Conservation (phyloP, 257 asterid species). For the Datura wrightii region DNA sequence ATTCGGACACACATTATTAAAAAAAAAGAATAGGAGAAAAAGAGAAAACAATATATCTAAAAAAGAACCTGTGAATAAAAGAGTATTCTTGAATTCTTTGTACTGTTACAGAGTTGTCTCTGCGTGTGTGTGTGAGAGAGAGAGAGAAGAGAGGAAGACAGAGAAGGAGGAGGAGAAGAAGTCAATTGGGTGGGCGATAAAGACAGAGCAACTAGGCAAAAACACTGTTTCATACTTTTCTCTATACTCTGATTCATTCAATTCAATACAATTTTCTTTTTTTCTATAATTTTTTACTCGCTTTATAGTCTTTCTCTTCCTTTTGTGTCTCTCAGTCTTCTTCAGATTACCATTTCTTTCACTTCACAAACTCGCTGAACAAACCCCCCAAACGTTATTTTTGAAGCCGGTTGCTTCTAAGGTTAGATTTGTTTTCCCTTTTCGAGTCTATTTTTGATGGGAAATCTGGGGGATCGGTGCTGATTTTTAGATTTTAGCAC, state of each 20-base stretch:
- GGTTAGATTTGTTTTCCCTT: neutral
- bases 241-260: neutral
- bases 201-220: conserved; percentile 13
- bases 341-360: neutral
- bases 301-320: conserved; percentile 3
- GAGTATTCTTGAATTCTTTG: neutral
- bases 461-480: neutral
- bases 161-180: neutral
- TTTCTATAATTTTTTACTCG: neutral
- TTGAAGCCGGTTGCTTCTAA: neutral
- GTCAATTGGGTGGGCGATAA: conserved; percentile 17
- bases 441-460: neutral
- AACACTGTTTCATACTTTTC: neutral
- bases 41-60: neutral
- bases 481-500: neutral
- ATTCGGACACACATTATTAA: too few species aligned
- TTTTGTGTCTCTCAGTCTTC: neutral
- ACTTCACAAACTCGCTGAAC: neutral
- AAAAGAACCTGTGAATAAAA: neutral
- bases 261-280: neutral
- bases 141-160: too few species aligned
- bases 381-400: neutral
- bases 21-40: neutral
- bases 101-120: neutral
- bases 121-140: neutral